Evolutionary conservation across 768 basidiomycete genomes (phyloP), one percentile per base, ranked within the genome.

Genomic region (Termitomyces sp.): DNA sequence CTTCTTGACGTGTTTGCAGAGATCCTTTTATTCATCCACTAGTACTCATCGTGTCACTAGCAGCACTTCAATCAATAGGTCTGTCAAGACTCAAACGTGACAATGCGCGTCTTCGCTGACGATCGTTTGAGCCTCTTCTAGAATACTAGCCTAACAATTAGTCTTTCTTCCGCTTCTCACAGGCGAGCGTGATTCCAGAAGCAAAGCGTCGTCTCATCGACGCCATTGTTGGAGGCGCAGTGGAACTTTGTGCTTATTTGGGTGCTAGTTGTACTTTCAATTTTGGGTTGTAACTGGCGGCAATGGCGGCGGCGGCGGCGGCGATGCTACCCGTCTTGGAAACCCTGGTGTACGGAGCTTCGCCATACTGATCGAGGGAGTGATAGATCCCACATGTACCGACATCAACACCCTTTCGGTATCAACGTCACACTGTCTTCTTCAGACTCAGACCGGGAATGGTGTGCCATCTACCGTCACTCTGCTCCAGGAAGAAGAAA

Each of bases 151-250:
- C 36, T 25, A 25, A 25, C 25, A 25, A 25, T 25, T 1, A 34
- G 34, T 8, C 34, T 34, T 34, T 8, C 34, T 34, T 34, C 34
- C 4, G 34, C 34, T 34, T 8, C 25, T 25, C 34, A 4, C 36
- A 61, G 31, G 34, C 20, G 1, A 54, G 17, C 10, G 14, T 40
- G 10, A 14, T 15, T n/a, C 29, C n/a, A 15, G 46, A 20, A 8
- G 49, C 3, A 7, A 51, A 36, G 9, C 12, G 12, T 8, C n/a
- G 17, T 25, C 32, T 25, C 7, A 17, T 59, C 17, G 62, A 17
- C 15, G 45, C 45, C 15, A 63, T 63, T 53, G 48, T 57, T 7
- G 55, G 59, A 40, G 47, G 40, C 31, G 53, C 45, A 25, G 29
- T 57, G 10, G 49, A 42, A 42, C 50, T 31, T 56, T 10, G 15